Evolutionary conservation across 2,329 filamentous ascomycete species (phyloP).

Genomic region (Colletotrichum graminicola): DNA sequence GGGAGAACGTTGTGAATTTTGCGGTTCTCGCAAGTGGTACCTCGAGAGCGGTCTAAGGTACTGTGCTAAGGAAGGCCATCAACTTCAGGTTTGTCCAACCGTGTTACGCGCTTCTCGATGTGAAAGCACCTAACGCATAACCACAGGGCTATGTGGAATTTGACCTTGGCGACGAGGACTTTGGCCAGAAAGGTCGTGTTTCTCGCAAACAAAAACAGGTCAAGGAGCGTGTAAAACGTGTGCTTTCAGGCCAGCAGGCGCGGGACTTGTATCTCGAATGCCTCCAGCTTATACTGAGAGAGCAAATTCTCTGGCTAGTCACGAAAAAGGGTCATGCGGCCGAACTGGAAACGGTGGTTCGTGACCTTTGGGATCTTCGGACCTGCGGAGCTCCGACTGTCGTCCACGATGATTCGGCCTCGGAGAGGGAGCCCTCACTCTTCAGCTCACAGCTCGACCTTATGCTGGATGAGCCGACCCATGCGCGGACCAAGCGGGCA

Average conservation of each 20-base stretch:
- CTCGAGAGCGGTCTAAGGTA: slow-evolving; percentile 82
- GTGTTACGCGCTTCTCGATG: not conserved
- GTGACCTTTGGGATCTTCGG: slow-evolving; percentile 87
- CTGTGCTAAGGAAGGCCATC: slow-evolving; percentile 80
- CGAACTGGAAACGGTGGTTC: slow-evolving; percentile 83
- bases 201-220: slow-evolving; percentile 69
- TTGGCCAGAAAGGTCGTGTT: slow-evolving; percentile 69
- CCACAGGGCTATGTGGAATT: slow-evolving; percentile 66
- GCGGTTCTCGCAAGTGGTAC: slow-evolving; percentile 79
- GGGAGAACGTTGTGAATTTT: slow-evolving; percentile 70
- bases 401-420: slow-evolving; percentile 46
- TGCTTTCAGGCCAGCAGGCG: slow-evolving; percentile 75
- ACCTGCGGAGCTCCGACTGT: slow-evolving; percentile 57
- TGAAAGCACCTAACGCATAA: not conserved
- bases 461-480: slow-evolving; percentile 46
- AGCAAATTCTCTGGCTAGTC: slow-evolving; percentile 82
- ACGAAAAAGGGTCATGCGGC: slow-evolving; percentile 72
- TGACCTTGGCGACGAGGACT: slow-evolving; percentile 75
- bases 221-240: slow-evolving; percentile 64
- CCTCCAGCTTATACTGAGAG: slow-evolving; percentile 86
- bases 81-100: slow-evolving; percentile 71
- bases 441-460: slow-evolving; percentile 55
- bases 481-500: slow-evolving; percentile 49
- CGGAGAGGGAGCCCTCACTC: slow-evolving; percentile 49
- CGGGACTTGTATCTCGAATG: slow-evolving; percentile 85